Percentiles rank a stretch among this genome's conserved stretches.
phyloP scores from a whole-genome alignment of 2,329 filamentous ascomycete genomes.

The Aureobasidium lini region DNA sequence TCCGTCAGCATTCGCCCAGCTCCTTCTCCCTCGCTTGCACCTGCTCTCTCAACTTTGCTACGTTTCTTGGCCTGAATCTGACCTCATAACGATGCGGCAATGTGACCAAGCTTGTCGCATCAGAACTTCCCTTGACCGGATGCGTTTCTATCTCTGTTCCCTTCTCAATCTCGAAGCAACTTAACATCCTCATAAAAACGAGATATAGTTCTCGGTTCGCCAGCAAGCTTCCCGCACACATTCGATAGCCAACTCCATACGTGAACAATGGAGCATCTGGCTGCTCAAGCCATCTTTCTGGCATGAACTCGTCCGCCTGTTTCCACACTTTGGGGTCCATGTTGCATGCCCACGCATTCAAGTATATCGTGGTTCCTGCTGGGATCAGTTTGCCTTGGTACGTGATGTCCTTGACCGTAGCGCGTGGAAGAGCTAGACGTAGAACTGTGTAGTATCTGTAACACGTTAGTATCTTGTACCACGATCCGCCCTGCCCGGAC shows the following conservation, averaged over 20 bases:
- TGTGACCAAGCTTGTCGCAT: constrained; percentile 55
- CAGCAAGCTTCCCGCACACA: constrained; percentile 58
- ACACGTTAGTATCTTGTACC: background rate
- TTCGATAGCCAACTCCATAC: constrained; percentile 59
- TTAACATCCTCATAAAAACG: constrained; percentile 55
- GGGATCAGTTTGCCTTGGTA: constrained; percentile 54
- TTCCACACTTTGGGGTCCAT: constrained; percentile 54
- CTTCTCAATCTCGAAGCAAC: constrained; percentile 52
- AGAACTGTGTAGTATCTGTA: constrained; percentile 54
- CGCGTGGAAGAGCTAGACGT: constrained; percentile 53
- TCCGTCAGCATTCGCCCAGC: background rate
- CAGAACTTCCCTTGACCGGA: constrained; percentile 52
- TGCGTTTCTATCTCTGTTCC: constrained; percentile 50
- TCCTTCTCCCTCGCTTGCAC: constrained; percentile 26
- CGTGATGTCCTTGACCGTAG: constrained; percentile 51
- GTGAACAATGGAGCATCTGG: constrained; percentile 58
- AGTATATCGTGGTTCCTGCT: constrained; percentile 55
- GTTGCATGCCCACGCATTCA: constrained; percentile 63
- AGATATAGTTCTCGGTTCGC: constrained; percentile 60
- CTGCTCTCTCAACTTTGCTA: constrained; percentile 36
- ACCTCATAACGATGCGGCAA: constrained; percentile 53
- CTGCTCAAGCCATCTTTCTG: constrained; percentile 56
- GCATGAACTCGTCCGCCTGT: constrained; percentile 52
- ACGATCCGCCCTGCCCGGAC: background rate
- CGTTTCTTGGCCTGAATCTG: constrained; percentile 49